These are phyloP conservation scores for Phytophthora meadii DNA, from an alignment of 352 stramenopile species.

Conservation along the genomic window DNA sequence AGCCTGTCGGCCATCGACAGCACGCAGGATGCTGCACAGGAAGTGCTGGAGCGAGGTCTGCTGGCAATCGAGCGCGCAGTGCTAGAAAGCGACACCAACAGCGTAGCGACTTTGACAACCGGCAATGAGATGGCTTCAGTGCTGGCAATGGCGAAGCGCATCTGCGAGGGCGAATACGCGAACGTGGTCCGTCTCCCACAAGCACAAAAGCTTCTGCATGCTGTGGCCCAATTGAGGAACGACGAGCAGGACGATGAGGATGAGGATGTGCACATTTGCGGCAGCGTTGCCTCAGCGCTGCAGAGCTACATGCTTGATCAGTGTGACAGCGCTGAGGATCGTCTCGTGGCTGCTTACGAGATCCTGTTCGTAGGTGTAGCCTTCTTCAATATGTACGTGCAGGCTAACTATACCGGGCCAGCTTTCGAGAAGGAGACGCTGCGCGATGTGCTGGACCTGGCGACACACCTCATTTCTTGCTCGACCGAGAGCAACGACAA, in stretches of 20 bases:
- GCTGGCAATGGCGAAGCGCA: constrained; percentile 55
- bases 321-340: constrained; percentile 32
- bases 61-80: constrained; percentile 62
- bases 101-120: constrained; percentile 32
- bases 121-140: constrained; percentile 27
- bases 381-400: constrained; percentile 82
- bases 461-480: constrained; percentile 39
- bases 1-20: constrained; percentile 50
- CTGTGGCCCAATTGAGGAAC: constrained; percentile 10
- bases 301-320: constrained; percentile 51
- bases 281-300: constrained; percentile 46
- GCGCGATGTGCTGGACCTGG: constrained; percentile 52
- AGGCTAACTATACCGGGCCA: constrained; percentile 85
- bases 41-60: constrained; percentile 46
- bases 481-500: constrained; percentile 39
- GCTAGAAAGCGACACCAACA: constrained; percentile 54
- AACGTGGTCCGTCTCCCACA: constrained; percentile 56
- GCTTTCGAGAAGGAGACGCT: constrained; percentile 65
- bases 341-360: constrained; percentile 56
- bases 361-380: constrained; percentile 66
- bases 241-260: constrained; percentile 27
- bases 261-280: constrained; percentile 55
- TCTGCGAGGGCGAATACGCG: constrained; percentile 70
- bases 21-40: constrained; percentile 41
- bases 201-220: constrained; percentile 42